Base-by-base conservation (phyloP, 2,329 filamentous ascomycete genomes). In the Curvularia hawaiiensis region DNA sequence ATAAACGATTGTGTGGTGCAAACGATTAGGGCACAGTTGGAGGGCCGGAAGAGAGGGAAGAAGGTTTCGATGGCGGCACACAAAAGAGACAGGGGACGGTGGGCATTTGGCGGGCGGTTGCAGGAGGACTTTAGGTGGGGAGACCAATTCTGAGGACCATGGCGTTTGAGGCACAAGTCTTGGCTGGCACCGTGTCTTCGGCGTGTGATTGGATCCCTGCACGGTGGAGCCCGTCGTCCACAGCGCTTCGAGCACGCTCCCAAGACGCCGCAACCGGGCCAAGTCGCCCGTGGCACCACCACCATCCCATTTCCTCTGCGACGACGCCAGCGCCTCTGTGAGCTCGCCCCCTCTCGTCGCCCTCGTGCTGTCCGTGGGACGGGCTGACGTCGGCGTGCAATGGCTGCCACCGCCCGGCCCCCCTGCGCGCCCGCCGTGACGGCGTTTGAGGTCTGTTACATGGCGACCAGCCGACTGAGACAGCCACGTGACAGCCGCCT, bases 361-460 rank as follows among this genome's bases (percentile, higher is more conserved):
- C 14, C 41, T 31, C 30, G 30, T 12, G 30, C 30, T 31, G 14
- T 10, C 24, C 24, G 41, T 8, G 41, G 6, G 7, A 26, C 24
- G 41, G 16, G 41, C 24, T 44, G 41, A n/a, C 16, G 41, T 28
- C 41, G 41, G 24, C 14, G 41, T 14, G 9, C 41, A 35, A 51
- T 48, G 43, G 50, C 52, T 54, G 43, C 62, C 33, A 30, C 35
- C 47, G 45, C 11, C 9, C 44, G 8, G 9, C 44, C 56, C 62
- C 61, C 61, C 54, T 56, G 45, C 59, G 54, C 58, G 59, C 56
- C 56, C 56, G 56, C 52, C 64, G 56, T 50, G 54, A 61, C 52
- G 54, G 65, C 65, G 73, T 75, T 75, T 75, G 73, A 75, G 60
- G 66, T 73, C 62, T 74, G 73, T 75, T 67, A 74, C 73, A 74